A percentile compares a stretch with the other conserved stretches of the same genome.
These are phyloP conservation scores for Phlyctochytrium bullatum DNA, from an alignment of 192 early-diverging fungal species.

Conservation along the genomic window DNA sequence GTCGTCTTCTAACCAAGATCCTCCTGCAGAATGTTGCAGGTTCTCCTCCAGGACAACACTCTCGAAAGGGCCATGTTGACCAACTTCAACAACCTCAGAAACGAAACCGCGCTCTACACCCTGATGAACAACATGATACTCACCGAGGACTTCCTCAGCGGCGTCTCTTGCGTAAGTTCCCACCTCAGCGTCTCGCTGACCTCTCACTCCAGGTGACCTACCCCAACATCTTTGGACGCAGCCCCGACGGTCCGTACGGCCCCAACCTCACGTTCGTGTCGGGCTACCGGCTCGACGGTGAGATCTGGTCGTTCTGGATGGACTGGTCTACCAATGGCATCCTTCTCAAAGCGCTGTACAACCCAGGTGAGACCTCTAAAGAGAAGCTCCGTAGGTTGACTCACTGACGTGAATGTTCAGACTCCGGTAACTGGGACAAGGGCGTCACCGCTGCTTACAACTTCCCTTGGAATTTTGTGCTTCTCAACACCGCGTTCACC, in stretches of 20 bases:
- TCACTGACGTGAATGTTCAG: background rate
- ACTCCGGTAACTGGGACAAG: background rate
- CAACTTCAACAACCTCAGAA: background rate
- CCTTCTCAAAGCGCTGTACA: background rate
- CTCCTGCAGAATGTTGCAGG: background rate
- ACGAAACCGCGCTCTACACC: background rate
- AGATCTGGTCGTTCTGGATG: background rate
- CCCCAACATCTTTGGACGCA: slow-evolving; percentile 2
- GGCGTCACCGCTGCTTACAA: background rate
- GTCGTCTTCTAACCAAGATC: background rate
- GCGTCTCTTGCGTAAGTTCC: slow-evolving; percentile 1
- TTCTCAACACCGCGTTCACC: background rate
- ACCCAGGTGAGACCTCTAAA: background rate
- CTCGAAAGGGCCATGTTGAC: slow-evolving; percentile 1
- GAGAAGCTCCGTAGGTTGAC: background rate
- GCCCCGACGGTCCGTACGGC: background rate
- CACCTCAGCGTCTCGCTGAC: background rate
- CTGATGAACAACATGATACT: background rate
- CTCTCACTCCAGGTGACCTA: background rate
- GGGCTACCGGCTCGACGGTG: background rate
- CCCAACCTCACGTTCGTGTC: background rate
- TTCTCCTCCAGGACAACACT: background rate
- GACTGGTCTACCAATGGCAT: background rate
- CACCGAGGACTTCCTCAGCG: background rate
- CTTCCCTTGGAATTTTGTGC: background rate